A percentile compares a stretch with the other conserved stretches of the same genome.
phyloP scores from a whole-genome alignment of 306 rosid genomes.

The Fragaria nilgerrensis region DNA sequence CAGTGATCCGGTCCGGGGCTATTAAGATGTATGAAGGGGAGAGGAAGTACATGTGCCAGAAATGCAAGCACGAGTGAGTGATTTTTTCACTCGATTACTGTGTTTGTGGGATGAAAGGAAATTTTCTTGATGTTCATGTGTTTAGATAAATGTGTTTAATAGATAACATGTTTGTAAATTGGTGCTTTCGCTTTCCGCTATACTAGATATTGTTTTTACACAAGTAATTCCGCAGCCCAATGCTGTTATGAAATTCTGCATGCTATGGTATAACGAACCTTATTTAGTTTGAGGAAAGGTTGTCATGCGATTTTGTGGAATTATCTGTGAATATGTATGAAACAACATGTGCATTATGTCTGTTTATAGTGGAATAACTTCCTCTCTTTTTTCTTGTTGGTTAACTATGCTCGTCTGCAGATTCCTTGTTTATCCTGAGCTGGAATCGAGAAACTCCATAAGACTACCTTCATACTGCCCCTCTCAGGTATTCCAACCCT shows the following conservation, averaged over 20 bases:
- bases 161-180: neutral
- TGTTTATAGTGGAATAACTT: neutral
- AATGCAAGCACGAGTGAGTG: slow-evolving; percentile 68
- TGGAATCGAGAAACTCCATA: slow-evolving; percentile 86
- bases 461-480: slow-evolving; percentile 75
- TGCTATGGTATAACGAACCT: neutral
- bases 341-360: neutral
- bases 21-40: slow-evolving; percentile 96
- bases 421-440: slow-evolving; percentile 80
- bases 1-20: slow-evolving; percentile 82
- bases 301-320: neutral
- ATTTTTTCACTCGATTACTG: neutral
- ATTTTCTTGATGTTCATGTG: neutral
- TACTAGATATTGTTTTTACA: neutral
- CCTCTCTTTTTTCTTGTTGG: neutral
- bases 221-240: neutral
- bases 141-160: neutral
- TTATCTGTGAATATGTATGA: neutral
- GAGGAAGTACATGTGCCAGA: slow-evolving; percentile 78
- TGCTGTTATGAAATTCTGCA: neutral
- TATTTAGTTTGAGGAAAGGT: neutral
- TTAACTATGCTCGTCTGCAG: slow-evolving; percentile 46
- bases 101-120: neutral
- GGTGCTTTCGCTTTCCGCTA: neutral
- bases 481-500: slow-evolving; percentile 44